These are phyloP conservation scores for Capsicum rhomboideum DNA, from an alignment of 257 asterid genomes.

Conservation along the genomic window DNA sequence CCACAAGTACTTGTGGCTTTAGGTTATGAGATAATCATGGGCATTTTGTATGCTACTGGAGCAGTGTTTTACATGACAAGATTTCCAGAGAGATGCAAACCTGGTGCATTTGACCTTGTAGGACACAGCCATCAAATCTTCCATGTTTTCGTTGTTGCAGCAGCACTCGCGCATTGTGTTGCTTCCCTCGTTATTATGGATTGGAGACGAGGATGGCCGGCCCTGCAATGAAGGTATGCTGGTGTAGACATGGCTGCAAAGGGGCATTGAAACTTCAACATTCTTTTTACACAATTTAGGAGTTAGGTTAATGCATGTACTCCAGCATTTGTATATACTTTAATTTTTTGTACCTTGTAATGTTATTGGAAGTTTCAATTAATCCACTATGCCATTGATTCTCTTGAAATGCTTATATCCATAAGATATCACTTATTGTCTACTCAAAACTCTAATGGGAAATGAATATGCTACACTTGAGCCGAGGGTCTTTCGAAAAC, in stretches of 20 bases:
- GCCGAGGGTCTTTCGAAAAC: no score
- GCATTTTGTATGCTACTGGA: conserved; percentile 61
- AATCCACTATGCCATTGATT: not conserved
- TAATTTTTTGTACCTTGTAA: not conserved
- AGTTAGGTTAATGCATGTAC: not conserved
- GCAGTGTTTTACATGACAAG: conserved; percentile 60
- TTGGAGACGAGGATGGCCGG: conserved; percentile 48
- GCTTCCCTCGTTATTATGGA: conserved; percentile 76
- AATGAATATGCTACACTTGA: no score
- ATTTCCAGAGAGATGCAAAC: conserved; percentile 83
- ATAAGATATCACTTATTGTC: not conserved
- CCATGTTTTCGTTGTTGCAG: conserved; percentile 71
- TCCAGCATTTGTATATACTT: not conserved
- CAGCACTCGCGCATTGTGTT: conserved; percentile 66
- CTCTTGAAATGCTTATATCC: not conserved
- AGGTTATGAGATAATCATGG: conserved; percentile 67
- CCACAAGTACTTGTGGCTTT: conserved; percentile 44
- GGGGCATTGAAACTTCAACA: not conserved
- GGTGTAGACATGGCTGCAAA: not conserved
- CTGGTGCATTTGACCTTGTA: conserved; percentile 75
- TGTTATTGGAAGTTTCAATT: not conserved
- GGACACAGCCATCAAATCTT: conserved; percentile 97
- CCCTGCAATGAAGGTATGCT: conserved; percentile 2
- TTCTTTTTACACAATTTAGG: not conserved
- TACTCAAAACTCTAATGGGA: no score